Evolutionary conservation across 768 basidiomycete species (phyloP).

Genomic region (Lepiota brunneoincarnata): DNA sequence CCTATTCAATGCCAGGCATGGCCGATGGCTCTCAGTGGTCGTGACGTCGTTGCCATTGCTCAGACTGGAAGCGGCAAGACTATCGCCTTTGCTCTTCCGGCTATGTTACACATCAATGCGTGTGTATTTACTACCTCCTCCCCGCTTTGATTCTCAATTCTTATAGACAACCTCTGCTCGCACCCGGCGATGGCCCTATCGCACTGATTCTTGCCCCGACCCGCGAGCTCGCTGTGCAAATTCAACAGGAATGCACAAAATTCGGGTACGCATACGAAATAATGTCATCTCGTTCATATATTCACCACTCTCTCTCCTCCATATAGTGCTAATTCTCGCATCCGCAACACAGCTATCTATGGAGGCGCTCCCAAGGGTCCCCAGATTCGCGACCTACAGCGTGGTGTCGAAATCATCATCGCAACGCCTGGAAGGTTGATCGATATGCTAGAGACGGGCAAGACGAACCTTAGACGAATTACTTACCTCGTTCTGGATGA

Average conservation of each 20-base stretch:
- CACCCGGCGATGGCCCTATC: slow-evolving; percentile 96
- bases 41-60: slow-evolving; percentile 94
- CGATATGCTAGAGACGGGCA: slow-evolving; percentile 96
- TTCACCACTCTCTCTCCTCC: not conserved
- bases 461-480: slow-evolving; percentile 93
- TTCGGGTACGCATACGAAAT: slow-evolving; percentile 65
- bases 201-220: slow-evolving; percentile 96
- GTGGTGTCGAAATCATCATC: slow-evolving; percentile 96
- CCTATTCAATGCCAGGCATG: slow-evolving; percentile 99
- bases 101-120: slow-evolving; percentile 99
- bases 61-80: slow-evolving; percentile 99
- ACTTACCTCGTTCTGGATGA: slow-evolving; percentile 99
- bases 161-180: slow-evolving; percentile 82
- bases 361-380: slow-evolving; percentile 98
- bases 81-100: slow-evolving; percentile 96
- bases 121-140: slow-evolving; percentile 35
- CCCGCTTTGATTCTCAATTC: slow-evolving; percentile 12
- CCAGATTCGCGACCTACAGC: slow-evolving; percentile 95
- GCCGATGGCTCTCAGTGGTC: slow-evolving; percentile 96
- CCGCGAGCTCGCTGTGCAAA: slow-evolving; percentile 97
- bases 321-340: slow-evolving; percentile 80
- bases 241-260: slow-evolving; percentile 97
- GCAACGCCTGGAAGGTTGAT: slow-evolving; percentile 99
- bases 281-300: not conserved
- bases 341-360: slow-evolving; percentile 98